Conservation (phyloP, 2,329 filamentous ascomycete genomes). For the Xylariaceae sp. region DNA sequence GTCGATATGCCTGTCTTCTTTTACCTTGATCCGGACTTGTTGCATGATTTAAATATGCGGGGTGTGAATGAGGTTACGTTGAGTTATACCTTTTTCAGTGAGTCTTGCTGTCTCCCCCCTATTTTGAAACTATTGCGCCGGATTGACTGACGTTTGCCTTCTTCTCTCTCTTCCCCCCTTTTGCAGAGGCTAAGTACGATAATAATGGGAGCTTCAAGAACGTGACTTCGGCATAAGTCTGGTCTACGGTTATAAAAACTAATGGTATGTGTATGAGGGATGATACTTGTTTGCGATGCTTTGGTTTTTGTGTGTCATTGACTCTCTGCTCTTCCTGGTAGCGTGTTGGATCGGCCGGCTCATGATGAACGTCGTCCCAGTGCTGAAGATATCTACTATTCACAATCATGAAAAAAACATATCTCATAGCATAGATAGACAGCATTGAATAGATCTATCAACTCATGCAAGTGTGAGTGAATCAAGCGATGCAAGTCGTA, state of each 20-base stretch:
- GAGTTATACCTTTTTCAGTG: constrained; percentile 98
- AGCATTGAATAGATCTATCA: background rate
- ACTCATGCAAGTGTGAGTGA: background rate
- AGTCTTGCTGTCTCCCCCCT: constrained; percentile 33
- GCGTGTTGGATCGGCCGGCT: background rate
- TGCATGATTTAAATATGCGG: constrained; percentile 87
- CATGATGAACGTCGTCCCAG: background rate
- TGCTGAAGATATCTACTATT: background rate
- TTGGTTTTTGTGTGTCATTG: background rate
- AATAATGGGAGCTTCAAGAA: constrained; percentile 64
- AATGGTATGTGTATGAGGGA: constrained; percentile 6
- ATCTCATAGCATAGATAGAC: background rate
- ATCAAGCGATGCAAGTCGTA: background rate
- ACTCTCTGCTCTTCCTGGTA: background rate
- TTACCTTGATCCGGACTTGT: constrained; percentile 93
- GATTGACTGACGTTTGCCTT: background rate
- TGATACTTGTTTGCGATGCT: background rate
- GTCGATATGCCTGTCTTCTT: constrained; percentile 99
- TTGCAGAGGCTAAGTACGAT: constrained; percentile 73
- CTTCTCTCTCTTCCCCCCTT: background rate
- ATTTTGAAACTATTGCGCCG: background rate
- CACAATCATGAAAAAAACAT: background rate
- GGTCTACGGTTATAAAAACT: background rate
- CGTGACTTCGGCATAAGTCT: constrained; percentile 21
- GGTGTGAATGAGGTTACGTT: constrained; percentile 92